Conservation (phyloP, 2,329 filamentous ascomycete species). For the Eutypella sp. region DNA sequence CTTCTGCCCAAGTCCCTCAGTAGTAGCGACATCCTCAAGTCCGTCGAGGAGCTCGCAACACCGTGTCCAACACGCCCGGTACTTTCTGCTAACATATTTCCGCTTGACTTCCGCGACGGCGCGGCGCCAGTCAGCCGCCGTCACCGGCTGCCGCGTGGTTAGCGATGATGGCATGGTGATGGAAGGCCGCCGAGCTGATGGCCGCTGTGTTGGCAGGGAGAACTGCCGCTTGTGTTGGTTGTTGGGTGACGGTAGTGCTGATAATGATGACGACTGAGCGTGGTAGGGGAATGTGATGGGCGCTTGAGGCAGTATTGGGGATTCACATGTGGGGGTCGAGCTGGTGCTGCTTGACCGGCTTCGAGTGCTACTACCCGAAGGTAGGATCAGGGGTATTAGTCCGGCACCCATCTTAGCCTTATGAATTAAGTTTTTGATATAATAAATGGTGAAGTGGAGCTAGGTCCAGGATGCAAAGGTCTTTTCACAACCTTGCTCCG, state of each 20-base stretch:
- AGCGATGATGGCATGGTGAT: conserved; percentile 17
- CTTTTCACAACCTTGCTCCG: conserved; percentile 2
- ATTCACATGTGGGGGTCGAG: conserved; percentile 4
- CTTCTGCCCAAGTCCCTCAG: neutral
- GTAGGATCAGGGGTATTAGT: conserved; percentile 22
- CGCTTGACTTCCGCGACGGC: conserved; percentile 49
- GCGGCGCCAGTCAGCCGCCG: conserved; percentile 45
- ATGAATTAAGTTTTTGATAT: neutral
- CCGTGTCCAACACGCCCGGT: conserved; percentile 47
- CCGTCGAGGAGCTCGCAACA: conserved; percentile 50
- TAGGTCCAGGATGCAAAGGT: conserved; percentile 3
- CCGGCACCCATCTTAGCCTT: conserved; percentile 17
- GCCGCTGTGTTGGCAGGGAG: conserved; percentile 20
- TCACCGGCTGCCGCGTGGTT: conserved; percentile 34
- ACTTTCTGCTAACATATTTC: conserved; percentile 45
- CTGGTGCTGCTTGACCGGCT: conserved; percentile 8
- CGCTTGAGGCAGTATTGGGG: conserved; percentile 7
- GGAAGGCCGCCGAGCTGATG: conserved; percentile 15
- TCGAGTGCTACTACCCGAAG: conserved; percentile 9
- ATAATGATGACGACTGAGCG: conserved; percentile 4
- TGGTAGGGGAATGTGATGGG: neutral
- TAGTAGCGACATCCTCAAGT: conserved; percentile 33
- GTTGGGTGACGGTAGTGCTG: conserved; percentile 3
- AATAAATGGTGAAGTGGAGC: neutral
- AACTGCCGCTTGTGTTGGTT: conserved; percentile 21